Evolutionary conservation across 352 stramenopile species (phyloP).

Genomic region (Phytophthora aleatoria): DNA sequence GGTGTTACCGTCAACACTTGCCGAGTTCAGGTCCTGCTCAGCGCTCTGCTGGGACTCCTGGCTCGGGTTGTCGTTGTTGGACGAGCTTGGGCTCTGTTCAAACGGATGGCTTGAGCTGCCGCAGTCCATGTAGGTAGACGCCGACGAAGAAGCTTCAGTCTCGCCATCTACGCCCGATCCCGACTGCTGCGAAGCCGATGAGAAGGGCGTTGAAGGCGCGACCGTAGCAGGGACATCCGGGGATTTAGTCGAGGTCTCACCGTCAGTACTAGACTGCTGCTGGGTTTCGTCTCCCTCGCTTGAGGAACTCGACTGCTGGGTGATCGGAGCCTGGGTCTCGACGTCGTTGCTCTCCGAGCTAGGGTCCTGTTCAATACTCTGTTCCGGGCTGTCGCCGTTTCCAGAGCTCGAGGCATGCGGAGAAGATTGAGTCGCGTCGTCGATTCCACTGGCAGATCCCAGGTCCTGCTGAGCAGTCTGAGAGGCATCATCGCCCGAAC

Average conservation of each 20-base stretch:
- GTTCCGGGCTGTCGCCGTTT: constrained; percentile 7
- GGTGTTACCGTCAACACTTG: constrained; percentile 3
- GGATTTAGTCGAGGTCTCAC: constrained; percentile 13
- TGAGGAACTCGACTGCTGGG: constrained; percentile 13
- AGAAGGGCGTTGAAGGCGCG: not conserved
- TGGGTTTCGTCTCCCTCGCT: constrained; percentile 13
- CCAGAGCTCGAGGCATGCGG: constrained; percentile 6
- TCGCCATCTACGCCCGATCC: not conserved
- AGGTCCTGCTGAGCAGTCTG: constrained; percentile 12
- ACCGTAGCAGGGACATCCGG: constrained; percentile 17
- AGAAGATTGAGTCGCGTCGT: not conserved
- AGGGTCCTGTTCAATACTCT: constrained; percentile 4
- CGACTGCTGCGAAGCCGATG: constrained; percentile 10
- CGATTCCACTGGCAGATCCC: not conserved
- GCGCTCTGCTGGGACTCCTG: constrained; percentile 1
- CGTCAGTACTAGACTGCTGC: constrained; percentile 15
- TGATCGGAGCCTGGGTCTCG: constrained; percentile 9
- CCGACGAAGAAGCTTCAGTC: constrained; percentile 3
- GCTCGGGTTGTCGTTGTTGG: not conserved
- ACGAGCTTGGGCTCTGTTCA: constrained; percentile 1
- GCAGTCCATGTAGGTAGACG: constrained; percentile 3
- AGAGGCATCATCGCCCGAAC: constrained; percentile 3
- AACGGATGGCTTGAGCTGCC: not conserved
- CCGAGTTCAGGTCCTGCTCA: constrained; percentile 1
- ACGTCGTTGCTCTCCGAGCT: constrained; percentile 6